Conservation (phyloP, 2,329 filamentous ascomycete genomes). For the Neonectria faginata region DNA sequence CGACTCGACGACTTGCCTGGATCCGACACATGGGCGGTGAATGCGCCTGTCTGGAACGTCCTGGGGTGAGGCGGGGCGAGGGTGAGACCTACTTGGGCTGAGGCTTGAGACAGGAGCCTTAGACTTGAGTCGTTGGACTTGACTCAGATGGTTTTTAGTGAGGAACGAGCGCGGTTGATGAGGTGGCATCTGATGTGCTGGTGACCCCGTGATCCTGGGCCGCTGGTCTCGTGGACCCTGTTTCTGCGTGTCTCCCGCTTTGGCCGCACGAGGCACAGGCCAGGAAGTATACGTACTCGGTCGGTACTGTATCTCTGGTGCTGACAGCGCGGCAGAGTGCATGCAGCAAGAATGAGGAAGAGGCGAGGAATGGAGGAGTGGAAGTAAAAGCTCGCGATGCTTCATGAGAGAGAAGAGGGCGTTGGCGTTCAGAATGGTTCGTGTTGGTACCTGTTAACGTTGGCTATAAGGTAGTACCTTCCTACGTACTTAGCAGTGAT, state of each 20-base stretch:
- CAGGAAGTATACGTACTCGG: not conserved
- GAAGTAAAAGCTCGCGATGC: not conserved
- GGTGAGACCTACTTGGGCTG: slow-evolving; percentile 5
- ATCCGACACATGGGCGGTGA: slow-evolving; percentile 13
- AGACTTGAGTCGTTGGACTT: slow-evolving; percentile 8
- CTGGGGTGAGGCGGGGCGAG: slow-evolving; percentile 9
- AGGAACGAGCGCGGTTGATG: slow-evolving; percentile 12
- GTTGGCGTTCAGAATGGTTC: not conserved
- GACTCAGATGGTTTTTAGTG: not conserved
- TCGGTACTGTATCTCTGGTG: not conserved
- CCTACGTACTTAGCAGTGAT: not conserved
- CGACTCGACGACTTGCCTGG: slow-evolving; percentile 9
- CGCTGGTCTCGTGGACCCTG: slow-evolving; percentile 20
- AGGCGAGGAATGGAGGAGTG: not conserved
- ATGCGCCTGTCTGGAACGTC: not conserved
- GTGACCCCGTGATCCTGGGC: slow-evolving; percentile 18
- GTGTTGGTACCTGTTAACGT: not conserved
- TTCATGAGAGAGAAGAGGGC: not conserved
- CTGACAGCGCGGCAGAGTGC: slow-evolving; percentile 10
- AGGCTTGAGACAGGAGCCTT: slow-evolving; percentile 6
- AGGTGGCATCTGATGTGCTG: slow-evolving; percentile 19
- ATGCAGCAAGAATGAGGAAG: not conserved
- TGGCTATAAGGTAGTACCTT: not conserved
- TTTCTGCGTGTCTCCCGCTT: slow-evolving; percentile 2
- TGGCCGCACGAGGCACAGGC: not conserved